Conservation (phyloP, 2,329 filamentous ascomycete species). For the Thyridium curvatum region DNA sequence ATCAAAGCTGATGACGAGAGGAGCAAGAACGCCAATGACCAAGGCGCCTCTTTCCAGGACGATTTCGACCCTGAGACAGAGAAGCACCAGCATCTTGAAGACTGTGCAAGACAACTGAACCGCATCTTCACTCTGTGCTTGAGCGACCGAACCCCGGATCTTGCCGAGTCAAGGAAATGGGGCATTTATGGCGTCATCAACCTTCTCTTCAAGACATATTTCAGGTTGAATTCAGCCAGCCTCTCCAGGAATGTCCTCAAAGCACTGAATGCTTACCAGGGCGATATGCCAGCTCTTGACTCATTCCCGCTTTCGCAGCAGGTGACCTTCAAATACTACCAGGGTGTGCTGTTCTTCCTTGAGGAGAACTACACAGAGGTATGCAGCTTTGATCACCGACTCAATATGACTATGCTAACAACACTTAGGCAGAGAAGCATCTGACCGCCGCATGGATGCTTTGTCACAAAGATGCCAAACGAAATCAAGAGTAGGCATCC, state of each 20-base stretch:
- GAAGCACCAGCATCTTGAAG: slow-evolving; percentile 80
- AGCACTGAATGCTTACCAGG: slow-evolving; percentile 67
- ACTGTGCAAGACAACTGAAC: slow-evolving; percentile 86
- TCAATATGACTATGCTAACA: background rate
- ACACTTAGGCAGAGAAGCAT: slow-evolving; percentile 64
- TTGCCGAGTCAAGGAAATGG: slow-evolving; percentile 94
- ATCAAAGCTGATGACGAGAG: slow-evolving; percentile 80
- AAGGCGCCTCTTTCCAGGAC: slow-evolving; percentile 57
- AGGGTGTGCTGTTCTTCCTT: slow-evolving; percentile 86
- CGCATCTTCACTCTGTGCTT: slow-evolving; percentile 87
- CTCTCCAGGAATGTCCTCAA: slow-evolving; percentile 85
- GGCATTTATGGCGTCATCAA: slow-evolving; percentile 94
- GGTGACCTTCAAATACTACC: slow-evolving; percentile 94
- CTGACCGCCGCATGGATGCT: slow-evolving; percentile 75
- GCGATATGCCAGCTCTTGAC: slow-evolving; percentile 75
- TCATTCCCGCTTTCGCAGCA: slow-evolving; percentile 84
- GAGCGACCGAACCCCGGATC: slow-evolving; percentile 64
- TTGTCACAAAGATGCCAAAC: slow-evolving; percentile 65
- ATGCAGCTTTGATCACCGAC: slow-evolving; percentile 9
- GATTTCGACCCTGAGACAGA: slow-evolving; percentile 72
- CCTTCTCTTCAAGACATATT: slow-evolving; percentile 96
- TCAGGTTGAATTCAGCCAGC: slow-evolving; percentile 86
- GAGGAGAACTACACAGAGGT: slow-evolving; percentile 88
- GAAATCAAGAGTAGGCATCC: slow-evolving; percentile 69
- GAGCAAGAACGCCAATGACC: slow-evolving; percentile 28